These are phyloP conservation scores for Saturnispora galanensis DNA, from an alignment of 805 yeast genomes.

Conservation along the genomic window DNA sequence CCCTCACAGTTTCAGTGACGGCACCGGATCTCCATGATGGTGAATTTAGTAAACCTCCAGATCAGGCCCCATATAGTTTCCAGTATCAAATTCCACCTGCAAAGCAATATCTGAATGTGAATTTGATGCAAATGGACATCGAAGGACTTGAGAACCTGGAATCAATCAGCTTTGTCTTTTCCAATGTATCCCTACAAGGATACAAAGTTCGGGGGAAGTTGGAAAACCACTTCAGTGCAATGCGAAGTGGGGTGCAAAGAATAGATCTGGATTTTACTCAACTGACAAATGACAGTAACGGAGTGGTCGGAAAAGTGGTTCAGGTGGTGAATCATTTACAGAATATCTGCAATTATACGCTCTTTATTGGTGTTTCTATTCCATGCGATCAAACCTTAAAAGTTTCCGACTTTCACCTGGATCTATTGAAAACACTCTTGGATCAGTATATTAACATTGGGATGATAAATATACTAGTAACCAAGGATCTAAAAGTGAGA, in stretches of 20 bases:
- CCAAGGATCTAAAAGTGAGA: constrained; percentile 1
- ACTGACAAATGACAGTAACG: neutral
- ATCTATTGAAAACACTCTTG: neutral
- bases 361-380: neutral
- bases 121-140: neutral
- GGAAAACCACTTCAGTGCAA: neutral
- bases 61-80: neutral
- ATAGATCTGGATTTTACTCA: constrained; percentile 5
- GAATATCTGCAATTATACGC: neutral
- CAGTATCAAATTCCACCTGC: constrained; percentile 4
- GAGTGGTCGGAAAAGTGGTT: constrained; percentile 1
- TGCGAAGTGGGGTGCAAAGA: neutral
- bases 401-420: neutral
- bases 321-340: constrained; percentile 1
- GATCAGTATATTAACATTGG: constrained; percentile 4
- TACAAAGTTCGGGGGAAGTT: neutral
- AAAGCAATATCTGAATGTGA: neutral
- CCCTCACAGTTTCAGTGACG: neutral
- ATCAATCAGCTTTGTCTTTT: constrained; percentile 3
- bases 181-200: neutral
- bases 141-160: neutral
- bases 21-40: neutral
- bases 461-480: constrained; percentile 1
- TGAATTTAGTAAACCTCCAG: neutral
- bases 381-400: neutral